Evolutionary conservation across 768 basidiomycete species (phyloP), one percentile per base, ranked within the genome.

Genomic region (Xanthoconium purpureum): DNA sequence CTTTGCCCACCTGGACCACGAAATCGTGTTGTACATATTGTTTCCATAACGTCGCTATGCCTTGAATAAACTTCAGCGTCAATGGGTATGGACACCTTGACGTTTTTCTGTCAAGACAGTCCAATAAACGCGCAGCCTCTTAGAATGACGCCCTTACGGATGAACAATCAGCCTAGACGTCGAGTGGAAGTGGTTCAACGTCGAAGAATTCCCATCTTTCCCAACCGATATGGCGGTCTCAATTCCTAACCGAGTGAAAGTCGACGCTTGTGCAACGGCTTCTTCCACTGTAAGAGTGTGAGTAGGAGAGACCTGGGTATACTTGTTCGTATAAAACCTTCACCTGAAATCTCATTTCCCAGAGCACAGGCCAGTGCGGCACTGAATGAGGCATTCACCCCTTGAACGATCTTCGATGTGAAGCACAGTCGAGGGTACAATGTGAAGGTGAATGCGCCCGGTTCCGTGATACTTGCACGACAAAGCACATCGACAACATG

Each of bases 1-100:
- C 54, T 17, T 52, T 55, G 8, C 54, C 54, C 8, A 52, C 11
- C 33, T 55, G 49, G 18, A 55, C 39, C 28, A 52, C 49, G 12
- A 55, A 55, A 42, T 52, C 32, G 28, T 52, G 54, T 14, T 29
- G 49, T 8, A 52, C 49, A 18, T 43, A 55, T 35, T 42, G 24
- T 52, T 43, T 55, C 54, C 54, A 55, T 15, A 52, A 9, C n/a
- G 39, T 14, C 6, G 54, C 39, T 6, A 50, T 55, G 17, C 20
- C 52, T 17, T 42, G 54, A 20, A 55, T 43, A 17, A 55, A 55
- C 13, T 15, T 29, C 20, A 42, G n/a, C 6, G 24, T 54, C 32
- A 54, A 18, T 15, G 54, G 38, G n/a, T 40, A 54, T 11, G 38
- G 32, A 42, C 6, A 18, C 29, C 24, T 33, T 20, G 49, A 20